A percentile compares a stretch with the other conserved stretches of the same genome.
These are phyloP conservation scores for Bimuria novae-zelandiae DNA, from an alignment of 2,329 filamentous ascomycete species.

Conservation along the genomic window DNA sequence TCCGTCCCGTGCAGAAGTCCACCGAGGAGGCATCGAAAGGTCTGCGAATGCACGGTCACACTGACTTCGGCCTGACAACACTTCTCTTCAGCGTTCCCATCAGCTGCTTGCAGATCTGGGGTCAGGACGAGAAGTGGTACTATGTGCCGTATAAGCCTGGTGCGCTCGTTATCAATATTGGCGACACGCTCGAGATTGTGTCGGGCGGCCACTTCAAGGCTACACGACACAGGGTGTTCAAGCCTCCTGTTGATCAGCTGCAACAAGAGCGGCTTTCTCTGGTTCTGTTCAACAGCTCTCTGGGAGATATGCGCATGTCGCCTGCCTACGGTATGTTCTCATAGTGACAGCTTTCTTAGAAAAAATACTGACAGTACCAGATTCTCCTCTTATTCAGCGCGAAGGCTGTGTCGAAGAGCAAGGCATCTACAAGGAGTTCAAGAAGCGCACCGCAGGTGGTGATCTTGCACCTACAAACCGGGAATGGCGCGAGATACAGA, in stretches of 20 bases:
- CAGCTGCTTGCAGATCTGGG: slow-evolving; percentile 32
- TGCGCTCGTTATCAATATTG: slow-evolving; percentile 34
- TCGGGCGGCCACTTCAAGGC: slow-evolving; percentile 55
- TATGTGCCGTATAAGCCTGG: slow-evolving; percentile 32
- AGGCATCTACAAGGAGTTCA: slow-evolving; percentile 27
- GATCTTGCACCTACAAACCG: slow-evolving; percentile 24
- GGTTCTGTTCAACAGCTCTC: slow-evolving; percentile 28
- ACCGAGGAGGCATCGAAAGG: slow-evolving; percentile 31
- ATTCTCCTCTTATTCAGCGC: slow-evolving; percentile 27
- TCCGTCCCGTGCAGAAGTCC: slow-evolving; percentile 28
- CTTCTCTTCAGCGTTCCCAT: slow-evolving; percentile 30
- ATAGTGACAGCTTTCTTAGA: too few species aligned
- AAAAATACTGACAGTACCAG: slow-evolving; percentile 9
- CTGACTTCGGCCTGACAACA: slow-evolving; percentile 32
- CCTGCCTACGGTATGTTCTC: slow-evolving; percentile 22
- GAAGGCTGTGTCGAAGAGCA: slow-evolving; percentile 30
- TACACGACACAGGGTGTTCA: slow-evolving; percentile 51
- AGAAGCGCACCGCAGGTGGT: slow-evolving; percentile 23
- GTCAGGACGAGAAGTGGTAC: slow-evolving; percentile 30
- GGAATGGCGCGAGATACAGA: slow-evolving; percentile 30
- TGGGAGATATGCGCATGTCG: slow-evolving; percentile 25
- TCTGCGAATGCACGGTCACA: slow-evolving; percentile 40
- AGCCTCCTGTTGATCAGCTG: slow-evolving; percentile 49
- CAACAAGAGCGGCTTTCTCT: slow-evolving; percentile 40
- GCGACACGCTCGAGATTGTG: slow-evolving; percentile 47